Conservation (phyloP, 352 stramenopile genomes). For the Globisporangium orthogonon region DNA sequence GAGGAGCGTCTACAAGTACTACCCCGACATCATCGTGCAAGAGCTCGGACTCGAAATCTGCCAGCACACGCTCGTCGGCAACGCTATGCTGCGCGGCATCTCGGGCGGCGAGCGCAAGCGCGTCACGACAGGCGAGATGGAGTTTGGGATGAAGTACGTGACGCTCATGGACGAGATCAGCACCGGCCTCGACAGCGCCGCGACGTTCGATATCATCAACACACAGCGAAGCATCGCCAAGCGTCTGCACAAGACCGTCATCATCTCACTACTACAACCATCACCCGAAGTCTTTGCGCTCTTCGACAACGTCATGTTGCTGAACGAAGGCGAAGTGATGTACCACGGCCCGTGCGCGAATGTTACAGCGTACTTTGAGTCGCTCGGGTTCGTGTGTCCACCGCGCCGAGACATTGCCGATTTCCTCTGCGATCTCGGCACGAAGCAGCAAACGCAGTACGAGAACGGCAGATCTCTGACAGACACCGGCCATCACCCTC, state of each 20-base stretch:
- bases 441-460: constrained; percentile 34
- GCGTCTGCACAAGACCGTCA: constrained; percentile 37
- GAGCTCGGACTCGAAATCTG: constrained; percentile 45
- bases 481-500: constrained; percentile 8
- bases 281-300: constrained; percentile 89
- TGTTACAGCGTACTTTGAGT: constrained; percentile 70
- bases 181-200: constrained; percentile 51
- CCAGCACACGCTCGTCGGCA: constrained; percentile 57
- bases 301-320: constrained; percentile 92
- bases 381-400: constrained; percentile 53
- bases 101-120: constrained; percentile 62
- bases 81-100: constrained; percentile 47
- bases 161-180: constrained; percentile 81
- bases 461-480: constrained; percentile 9
- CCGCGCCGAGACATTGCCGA: constrained; percentile 82
- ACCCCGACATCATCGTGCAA: constrained; percentile 47
- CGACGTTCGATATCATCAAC: constrained; percentile 50
- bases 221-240: constrained; percentile 34
- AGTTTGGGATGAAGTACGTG: constrained; percentile 69
- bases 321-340: constrained; percentile 86
- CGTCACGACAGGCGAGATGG: constrained; percentile 59
- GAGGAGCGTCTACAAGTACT: constrained; percentile 31
- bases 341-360: constrained; percentile 73
- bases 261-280: constrained; percentile 87
- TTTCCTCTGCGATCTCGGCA: constrained; percentile 79